A percentile compares a stretch with the other conserved stretches of the same genome.
Conservation (phyloP, 257 asterid genomes). For the Euphrasia confusa region DNA sequence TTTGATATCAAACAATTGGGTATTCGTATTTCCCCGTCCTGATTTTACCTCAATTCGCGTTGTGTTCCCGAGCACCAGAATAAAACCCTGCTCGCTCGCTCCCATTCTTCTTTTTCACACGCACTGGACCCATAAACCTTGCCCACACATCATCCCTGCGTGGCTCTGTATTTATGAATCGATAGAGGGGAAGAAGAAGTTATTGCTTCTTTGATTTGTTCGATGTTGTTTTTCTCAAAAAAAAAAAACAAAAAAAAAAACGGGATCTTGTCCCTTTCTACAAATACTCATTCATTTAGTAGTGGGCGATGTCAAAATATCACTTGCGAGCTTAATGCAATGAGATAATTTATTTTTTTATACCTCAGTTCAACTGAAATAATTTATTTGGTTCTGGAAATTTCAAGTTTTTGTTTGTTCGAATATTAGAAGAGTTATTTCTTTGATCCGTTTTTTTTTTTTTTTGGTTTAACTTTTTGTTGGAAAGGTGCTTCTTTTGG, state of each 20-base stretch:
- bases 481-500: slow-evolving; percentile 23
- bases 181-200: slow-evolving; percentile 19
- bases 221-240: background rate
- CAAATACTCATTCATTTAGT: slow-evolving; percentile 41
- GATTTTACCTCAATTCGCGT: slow-evolving; percentile 21
- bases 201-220: slow-evolving; percentile 23
- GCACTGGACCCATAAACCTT: slow-evolving; percentile 27
- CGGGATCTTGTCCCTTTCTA: slow-evolving; percentile 40
- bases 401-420: no score
- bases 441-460: slow-evolving; percentile 31
- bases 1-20: background rate
- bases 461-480: slow-evolving; percentile 21
- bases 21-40: slow-evolving; percentile 4
- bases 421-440: slow-evolving; percentile 20
- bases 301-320: slow-evolving; percentile 33
- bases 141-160: background rate
- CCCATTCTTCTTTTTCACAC: background rate
- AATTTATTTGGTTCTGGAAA: slow-evolving; percentile 7
- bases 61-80: no score
- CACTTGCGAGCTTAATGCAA: slow-evolving; percentile 11
- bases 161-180: background rate
- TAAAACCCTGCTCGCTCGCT: no score
- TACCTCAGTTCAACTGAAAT: slow-evolving; percentile 21
- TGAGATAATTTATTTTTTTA: slow-evolving; percentile 13
- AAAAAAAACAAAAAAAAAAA: slow-evolving; percentile 14